Conservation (phyloP, 805 yeast genomes). For the Geotrichum ghanense region DNA sequence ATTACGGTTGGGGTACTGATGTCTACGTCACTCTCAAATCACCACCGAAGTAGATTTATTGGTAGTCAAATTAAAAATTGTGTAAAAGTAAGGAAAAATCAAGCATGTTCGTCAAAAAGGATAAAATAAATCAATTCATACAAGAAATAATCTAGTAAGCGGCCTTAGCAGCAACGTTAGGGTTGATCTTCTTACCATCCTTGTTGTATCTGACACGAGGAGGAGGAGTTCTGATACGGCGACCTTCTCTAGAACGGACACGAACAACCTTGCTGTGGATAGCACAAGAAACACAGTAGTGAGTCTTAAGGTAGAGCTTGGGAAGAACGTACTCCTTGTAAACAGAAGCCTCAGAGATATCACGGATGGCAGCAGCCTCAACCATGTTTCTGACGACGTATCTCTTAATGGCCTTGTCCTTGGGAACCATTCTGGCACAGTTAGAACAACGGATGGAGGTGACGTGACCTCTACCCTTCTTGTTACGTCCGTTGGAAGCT, state of each 20-base stretch:
- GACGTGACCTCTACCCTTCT: conserved; percentile 99
- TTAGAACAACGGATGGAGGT: conserved; percentile 99
- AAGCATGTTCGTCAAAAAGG: neutral
- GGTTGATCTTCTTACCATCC: conserved; percentile 86
- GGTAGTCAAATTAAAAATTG: neutral
- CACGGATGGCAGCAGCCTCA: conserved; percentile 99
- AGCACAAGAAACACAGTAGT: conserved; percentile 99
- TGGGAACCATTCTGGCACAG: conserved; percentile 99
- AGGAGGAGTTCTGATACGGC: conserved; percentile 99
- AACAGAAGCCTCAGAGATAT: conserved; percentile 98
- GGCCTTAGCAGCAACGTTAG: conserved; percentile 95
- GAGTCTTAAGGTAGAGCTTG: conserved; percentile 98
- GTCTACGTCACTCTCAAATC: conserved; percentile 38
- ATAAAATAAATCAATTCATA: conserved; percentile 7
- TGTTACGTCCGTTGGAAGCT: conserved; percentile 99
- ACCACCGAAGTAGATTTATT: neutral
- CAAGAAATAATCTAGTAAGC: conserved; percentile 36
- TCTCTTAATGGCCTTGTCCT: conserved; percentile 99
- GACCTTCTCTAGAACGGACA: conserved; percentile 98
- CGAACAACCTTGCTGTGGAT: conserved; percentile 99
- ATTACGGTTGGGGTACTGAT: conserved; percentile 72
- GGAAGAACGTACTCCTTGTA: conserved; percentile 99
- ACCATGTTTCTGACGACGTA: conserved; percentile 99
- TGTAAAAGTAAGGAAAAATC: neutral
- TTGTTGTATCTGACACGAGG: conserved; percentile 97